A percentile compares a stretch with the other conserved stretches of the same genome.
Conservation (phyloP, 2,329 filamentous ascomycete genomes). For the Cercospora sp. region DNA sequence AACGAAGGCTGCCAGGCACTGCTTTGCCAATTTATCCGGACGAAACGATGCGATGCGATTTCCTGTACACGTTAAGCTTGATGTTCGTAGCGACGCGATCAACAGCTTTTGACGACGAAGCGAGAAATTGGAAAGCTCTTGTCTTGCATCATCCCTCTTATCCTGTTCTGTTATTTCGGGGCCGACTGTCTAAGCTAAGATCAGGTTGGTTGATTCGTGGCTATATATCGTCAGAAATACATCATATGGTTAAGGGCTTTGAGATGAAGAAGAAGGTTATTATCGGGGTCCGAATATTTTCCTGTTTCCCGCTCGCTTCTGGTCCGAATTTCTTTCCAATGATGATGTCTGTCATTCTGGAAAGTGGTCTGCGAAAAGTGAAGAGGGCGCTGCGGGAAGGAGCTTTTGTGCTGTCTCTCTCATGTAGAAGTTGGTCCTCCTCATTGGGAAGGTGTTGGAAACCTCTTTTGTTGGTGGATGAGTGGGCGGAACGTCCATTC, state of each 20-base stretch:
- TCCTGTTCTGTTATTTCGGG: neutral
- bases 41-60: too few relatives aligned
- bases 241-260: neutral
- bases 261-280: neutral
- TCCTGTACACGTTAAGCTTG: too few relatives aligned
- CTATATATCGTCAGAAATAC: neutral
- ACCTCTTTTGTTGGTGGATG: too few relatives aligned
- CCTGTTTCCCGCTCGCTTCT: neutral
- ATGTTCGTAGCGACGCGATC: too few relatives aligned
- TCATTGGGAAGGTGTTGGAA: too few relatives aligned
- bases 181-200: neutral
- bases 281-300: neutral
- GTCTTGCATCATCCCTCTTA: neutral
- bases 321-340: too few relatives aligned
- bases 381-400: too few relatives aligned
- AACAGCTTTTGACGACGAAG: neutral
- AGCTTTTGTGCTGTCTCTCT: too few relatives aligned
- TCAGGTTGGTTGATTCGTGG: neutral
- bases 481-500: too few relatives aligned
- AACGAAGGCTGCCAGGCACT: neutral
- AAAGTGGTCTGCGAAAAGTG: too few relatives aligned
- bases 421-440: too few relatives aligned
- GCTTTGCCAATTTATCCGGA: neutral
- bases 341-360: too few relatives aligned
- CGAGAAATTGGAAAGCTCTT: neutral